phyloP scores from a whole-genome alignment of 805 yeast species.

The Wickerhamiella parazyma region DNA sequence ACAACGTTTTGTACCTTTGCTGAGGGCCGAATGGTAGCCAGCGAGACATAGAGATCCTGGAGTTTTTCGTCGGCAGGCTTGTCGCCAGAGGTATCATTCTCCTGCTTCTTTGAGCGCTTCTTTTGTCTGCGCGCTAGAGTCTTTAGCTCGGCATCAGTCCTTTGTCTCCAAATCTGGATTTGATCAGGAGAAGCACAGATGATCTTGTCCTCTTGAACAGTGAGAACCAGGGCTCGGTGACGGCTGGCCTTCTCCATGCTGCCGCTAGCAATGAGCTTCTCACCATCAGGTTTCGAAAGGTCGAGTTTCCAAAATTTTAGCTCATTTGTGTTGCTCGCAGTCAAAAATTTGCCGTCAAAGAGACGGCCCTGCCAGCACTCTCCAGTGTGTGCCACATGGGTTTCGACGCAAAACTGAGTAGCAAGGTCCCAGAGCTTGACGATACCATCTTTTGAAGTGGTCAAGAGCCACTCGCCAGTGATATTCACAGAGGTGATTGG shows the following conservation, averaged over 20 bases:
- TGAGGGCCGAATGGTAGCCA: constrained; percentile 44
- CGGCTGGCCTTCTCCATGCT: constrained; percentile 45
- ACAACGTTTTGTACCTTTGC: constrained; percentile 22
- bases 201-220: constrained; percentile 8
- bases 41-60: constrained; percentile 43
- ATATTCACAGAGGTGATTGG: constrained; percentile 66
- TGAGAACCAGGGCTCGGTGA: constrained; percentile 15
- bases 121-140: constrained; percentile 68
- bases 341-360: constrained; percentile 39
- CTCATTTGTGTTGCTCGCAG: constrained; percentile 71
- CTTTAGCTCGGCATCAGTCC: constrained; percentile 61
- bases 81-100: constrained; percentile 29
- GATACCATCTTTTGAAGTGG: constrained; percentile 79
- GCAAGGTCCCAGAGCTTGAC: constrained; percentile 88
- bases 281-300: constrained; percentile 37
- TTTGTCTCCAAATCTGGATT: constrained; percentile 63
- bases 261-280: constrained; percentile 47
- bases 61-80: constrained; percentile 21
- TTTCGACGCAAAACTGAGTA: constrained; percentile 80
- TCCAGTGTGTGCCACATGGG: constrained; percentile 84
- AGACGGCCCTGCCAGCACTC: constrained; percentile 65
- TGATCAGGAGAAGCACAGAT: constrained; percentile 60
- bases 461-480: constrained; percentile 50
- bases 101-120: constrained; percentile 59
- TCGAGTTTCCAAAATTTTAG: constrained; percentile 73